Base-by-base conservation (phyloP, 192 early-diverging fungal species). In the Backusella australiensis region DNA sequence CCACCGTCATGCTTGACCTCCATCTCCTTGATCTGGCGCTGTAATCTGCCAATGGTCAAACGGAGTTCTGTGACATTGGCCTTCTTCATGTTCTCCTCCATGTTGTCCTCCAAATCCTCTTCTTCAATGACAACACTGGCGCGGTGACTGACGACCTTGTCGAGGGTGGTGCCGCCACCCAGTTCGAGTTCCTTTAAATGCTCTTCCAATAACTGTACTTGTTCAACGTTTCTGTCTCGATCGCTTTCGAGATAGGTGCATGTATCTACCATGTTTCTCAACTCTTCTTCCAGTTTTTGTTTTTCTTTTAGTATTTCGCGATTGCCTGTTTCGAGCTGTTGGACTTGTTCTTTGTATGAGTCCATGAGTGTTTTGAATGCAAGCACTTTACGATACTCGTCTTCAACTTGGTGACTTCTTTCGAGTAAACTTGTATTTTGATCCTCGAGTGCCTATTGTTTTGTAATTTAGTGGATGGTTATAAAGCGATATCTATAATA, bases 271-370 rank as follows among this genome's bases (percentile, higher is more conserved):
- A 89, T 77, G 49, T 91, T 85, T 29, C 84, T 87, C 67, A 93
- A 69, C 63, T 95, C 91, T 78, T 93, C 91, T 68, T 92, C 89
- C 4, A 92, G 76, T 75, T 87, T 90, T 70, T 88, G 83, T 65
- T 91, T 93, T 74, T 94, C 91, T 65, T 89, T 86, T 17, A 90
- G 83, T 17, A 96, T 76, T 34, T 86, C 71, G 34, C 83, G 85
- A 77, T 91, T 94, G 63, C 88, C 91, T 53, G 79, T 81, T 75
- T 97, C 95, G 32, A 96, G 84, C 34, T 85, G 78, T 7, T 85
- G 81, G 46, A 96, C 88, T 75, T 96, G 94, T 44, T 95, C 91
- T 78, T 96, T 95, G 83, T 94, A 95, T 29, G 90, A 91, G 67
- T 97, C 94, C 85, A 97, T 91, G 23, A 94, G 74, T 3, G 92